Evolutionary conservation across 352 stramenopile species (phyloP), one percentile per base, ranked within the genome.

Genomic region (Phytophthora kernoviae): DNA sequence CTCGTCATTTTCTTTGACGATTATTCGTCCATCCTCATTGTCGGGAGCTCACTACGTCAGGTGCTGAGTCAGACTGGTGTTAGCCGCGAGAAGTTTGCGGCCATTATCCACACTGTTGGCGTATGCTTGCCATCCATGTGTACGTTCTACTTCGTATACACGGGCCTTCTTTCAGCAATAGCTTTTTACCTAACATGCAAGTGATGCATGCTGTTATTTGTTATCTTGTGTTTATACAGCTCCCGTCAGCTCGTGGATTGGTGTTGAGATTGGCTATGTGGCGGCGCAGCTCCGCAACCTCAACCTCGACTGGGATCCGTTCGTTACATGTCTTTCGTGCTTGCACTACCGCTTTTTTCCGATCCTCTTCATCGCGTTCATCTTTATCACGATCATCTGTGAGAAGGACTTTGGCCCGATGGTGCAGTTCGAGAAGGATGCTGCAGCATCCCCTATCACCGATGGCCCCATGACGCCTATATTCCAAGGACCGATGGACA

Each of bases 1-100:
- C 64, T 93, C 46, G 67, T 94, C 52, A 94, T 96, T 64, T 97
- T 97, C 77, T 97, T 97, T 57, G 90, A 97, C 62, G 90, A 97
- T 70, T 97, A 96, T 73, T 95, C 88, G 59, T 96, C 83, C 60
- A 96, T 96, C 42, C 65, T 97, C 15, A 96, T 97, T 68, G 85
- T 96, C 41, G 90, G 90, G 51, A 95, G 85, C 68, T 93, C 87
- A 48, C 70, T 94, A 44, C 84, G 85, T 24, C 84, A 89, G 57
- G 85, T 94, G 33, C 52, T 95, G 34, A 90, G 80, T 51, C 72
- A 93, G 51, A 94, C 84, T 1, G 82, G 88, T 36, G 87, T 96
- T 43, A 94, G 84, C 51, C 78, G 77, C 15, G 88, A 95, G 47
- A 97, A 97, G 52, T 96, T 96, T 52, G 88, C 90, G 9, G 90